Percentiles rank a stretch among this genome's conserved stretches.
These are phyloP conservation scores for Eucalyptus sideroxylon DNA, from an alignment of 345 rosid species.

Conservation along the genomic window DNA sequence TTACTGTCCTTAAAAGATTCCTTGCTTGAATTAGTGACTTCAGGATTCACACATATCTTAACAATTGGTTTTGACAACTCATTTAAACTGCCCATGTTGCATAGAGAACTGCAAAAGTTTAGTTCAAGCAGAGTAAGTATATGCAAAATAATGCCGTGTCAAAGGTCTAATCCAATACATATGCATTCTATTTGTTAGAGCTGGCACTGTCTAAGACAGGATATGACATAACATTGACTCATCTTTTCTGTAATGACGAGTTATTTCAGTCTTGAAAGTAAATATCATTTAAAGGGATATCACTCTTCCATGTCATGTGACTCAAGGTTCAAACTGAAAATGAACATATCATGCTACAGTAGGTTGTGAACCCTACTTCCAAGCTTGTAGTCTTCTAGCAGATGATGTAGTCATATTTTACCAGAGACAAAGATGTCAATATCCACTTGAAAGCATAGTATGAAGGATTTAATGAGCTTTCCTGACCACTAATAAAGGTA, in stretches of 20 bases:
- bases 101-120: background rate
- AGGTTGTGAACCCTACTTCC: background rate
- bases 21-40: slow-evolving; percentile 3
- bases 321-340: background rate
- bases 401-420: background rate
- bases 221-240: background rate
- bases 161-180: background rate
- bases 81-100: background rate
- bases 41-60: background rate
- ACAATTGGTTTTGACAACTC: background rate
- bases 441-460: background rate
- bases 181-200: background rate
- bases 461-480: no score
- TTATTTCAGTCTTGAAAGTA: background rate
- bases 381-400: background rate
- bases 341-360: background rate
- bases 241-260: background rate
- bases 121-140: background rate
- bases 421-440: background rate
- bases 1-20: slow-evolving; percentile 11
- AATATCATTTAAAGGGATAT: background rate
- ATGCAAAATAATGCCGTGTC: background rate
- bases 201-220: background rate
- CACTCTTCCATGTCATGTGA: background rate
- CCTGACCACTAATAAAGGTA: no score